Base-by-base conservation (phyloP, 306 rosid species). In the Vicia sativa region DNA sequence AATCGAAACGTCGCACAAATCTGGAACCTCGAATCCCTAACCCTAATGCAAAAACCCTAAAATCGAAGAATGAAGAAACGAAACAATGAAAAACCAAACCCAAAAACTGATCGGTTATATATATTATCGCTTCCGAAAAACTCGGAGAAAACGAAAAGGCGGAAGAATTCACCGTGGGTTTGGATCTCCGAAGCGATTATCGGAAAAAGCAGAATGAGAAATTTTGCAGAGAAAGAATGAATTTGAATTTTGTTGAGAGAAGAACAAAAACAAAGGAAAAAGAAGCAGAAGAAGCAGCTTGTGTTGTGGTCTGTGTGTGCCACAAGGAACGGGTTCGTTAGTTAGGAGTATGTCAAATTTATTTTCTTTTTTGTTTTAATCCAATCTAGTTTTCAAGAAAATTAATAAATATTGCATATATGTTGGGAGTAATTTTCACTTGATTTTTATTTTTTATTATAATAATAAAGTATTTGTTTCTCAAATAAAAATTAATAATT, bases 221-320 rank as follows among this genome's bases (percentile, higher is more conserved):
- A 10, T 54, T 75, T 72, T 68, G 37, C 31, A 57, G 41, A 69
- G 74, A 77, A 73, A 72, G 1, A 39, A 73, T 38, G 63, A 81
- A 48, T 62, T 67, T 45, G 80, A 78, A 82, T 61, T 74, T 74
- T 55, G 62, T n/a, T 62, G 70, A 38, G 53, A 49, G 42, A 58
- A 64, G 25, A 21, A 41, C 0, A 66, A 57, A 57, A 44, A 37
- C 13, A 64, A 66, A 60, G 50, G 50, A 21, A 21, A 21, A 21
- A 21, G 23, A 38, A 71, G 41, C 28, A 57, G 73, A 49, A 65
- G 72, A 49, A 65, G 72, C 50, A 69, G 72, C 68, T 58, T 65
- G n/a, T 35, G 67, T 39, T 70, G 29, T 61, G 61, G 63, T 55
- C 62, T 67, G 74, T 59, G 39, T 21, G 4, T 14, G 44, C 43